phyloP scores from a whole-genome alignment of 257 asterid genomes.

The Penstemon barbatus region DNA sequence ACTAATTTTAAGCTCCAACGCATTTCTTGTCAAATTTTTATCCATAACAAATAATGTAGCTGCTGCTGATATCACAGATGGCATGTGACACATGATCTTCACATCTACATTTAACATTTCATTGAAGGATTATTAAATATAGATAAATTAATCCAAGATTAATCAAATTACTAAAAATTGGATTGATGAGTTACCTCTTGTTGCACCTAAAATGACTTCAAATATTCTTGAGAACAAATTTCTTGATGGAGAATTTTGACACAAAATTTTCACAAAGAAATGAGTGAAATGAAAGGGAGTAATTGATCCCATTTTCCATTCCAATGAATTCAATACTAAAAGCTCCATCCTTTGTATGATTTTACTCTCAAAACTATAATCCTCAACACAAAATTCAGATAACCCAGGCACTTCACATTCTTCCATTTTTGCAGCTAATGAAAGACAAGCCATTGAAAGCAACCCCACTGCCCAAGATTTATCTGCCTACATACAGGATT shows the following conservation, averaged over 20 bases:
- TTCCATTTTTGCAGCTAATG: constrained; percentile 36
- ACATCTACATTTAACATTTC: constrained; percentile 41
- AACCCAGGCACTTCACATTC: constrained; percentile 45
- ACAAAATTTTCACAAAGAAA: constrained; percentile 45
- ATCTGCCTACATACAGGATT: no score
- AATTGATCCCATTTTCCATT: constrained; percentile 53
- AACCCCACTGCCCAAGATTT: no score
- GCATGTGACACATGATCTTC: constrained; percentile 37
- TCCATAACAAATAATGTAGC: constrained; percentile 57
- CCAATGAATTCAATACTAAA: constrained; percentile 49
- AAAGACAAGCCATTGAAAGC: no score
- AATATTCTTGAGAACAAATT: constrained; percentile 28
- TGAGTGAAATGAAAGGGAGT: constrained; percentile 54
- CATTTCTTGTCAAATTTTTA: constrained; percentile 38
- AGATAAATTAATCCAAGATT: neutral
- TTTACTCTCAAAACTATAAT: constrained; percentile 41
- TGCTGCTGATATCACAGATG: constrained; percentile 70
- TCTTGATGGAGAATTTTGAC: constrained; percentile 13
- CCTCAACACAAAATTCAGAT: constrained; percentile 36
- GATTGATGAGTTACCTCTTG: constrained; percentile 38
- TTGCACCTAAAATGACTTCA: constrained; percentile 33
- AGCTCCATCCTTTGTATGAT: constrained; percentile 60
- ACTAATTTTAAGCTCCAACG: constrained; percentile 38
- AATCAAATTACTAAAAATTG: neutral
- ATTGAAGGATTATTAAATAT: no score